phyloP scores from a whole-genome alignment of 2,329 filamentous ascomycete species.

The Calonectria hawksworthii region DNA sequence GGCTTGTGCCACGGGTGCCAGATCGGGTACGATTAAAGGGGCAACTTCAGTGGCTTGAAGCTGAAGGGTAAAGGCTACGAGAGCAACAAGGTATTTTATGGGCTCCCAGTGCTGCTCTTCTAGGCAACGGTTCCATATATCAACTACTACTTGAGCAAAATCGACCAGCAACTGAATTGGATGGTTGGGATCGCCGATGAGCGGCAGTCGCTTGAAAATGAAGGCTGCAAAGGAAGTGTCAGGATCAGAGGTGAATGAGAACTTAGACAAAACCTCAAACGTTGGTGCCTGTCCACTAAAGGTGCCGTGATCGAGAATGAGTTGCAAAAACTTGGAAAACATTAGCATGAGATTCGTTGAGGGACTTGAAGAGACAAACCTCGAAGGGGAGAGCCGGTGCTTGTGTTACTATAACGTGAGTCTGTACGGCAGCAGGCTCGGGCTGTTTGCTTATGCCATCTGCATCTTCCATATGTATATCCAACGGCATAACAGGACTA shows the following conservation, averaged over 20 bases:
- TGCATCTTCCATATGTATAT: conserved; percentile 62
- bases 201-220: conserved; percentile 76
- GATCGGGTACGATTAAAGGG: conserved; percentile 69
- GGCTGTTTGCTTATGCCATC: conserved; percentile 51
- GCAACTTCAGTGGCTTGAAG: conserved; percentile 72
- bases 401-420: conserved; percentile 39
- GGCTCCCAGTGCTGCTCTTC: conserved; percentile 74
- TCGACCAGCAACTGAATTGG: conserved; percentile 72
- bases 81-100: conserved; percentile 74
- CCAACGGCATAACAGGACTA: conserved; percentile 75
- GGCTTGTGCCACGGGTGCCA: conserved; percentile 69
- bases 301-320: conserved; percentile 74
- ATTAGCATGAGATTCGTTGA: conserved; percentile 39
- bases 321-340: conserved; percentile 67
- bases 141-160: conserved; percentile 74
- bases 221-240: conserved; percentile 74
- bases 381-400: conserved; percentile 58
- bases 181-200: conserved; percentile 63
- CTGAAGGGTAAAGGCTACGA: conserved; percentile 75
- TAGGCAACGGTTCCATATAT: conserved; percentile 77
- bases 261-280: conserved; percentile 76
- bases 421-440: conserved; percentile 31
- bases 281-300: conserved; percentile 70
- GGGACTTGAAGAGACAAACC: conserved; percentile 51
- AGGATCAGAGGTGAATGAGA: conserved; percentile 75